Evolutionary conservation across 345 rosid genomes (phyloP), one percentile per base, ranked within the genome.

Genomic region (Cardamine occulta): DNA sequence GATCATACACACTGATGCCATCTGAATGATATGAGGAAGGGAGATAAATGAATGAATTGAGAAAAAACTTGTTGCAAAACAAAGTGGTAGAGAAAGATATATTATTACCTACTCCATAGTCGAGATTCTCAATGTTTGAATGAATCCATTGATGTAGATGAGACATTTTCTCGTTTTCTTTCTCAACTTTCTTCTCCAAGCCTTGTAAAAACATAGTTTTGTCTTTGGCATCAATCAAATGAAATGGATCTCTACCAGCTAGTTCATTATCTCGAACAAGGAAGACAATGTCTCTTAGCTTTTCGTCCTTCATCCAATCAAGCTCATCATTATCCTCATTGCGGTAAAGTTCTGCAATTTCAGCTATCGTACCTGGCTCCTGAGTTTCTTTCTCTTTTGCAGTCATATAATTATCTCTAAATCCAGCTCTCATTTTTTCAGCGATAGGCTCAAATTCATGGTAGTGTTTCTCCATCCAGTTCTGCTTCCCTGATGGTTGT

Each of bases 271-370:
- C 98, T 76, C 91, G 91, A 61, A 93, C 98, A 83, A 35, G 88
- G 72, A 88, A 93, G 78, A 93, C 97, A 73, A 91, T 86, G 42
- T 87, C 89, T 68, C 88, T 80, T 63, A 93, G 92, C 75, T 65
- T 83, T 67, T 93, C 92, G 72, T 91, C 97, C 66, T 86, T 85
- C 96, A 93, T 91, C 98, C 98, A 93, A 55, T 89, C 93, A 31
- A 91, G 82, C 77, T 89, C 97, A 81, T 80, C 77, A 54, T 80
- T 85, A 74, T 84, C 87, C 48, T 75, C 86, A 66, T 44, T 74
- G 44, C 72, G 74, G 73, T 75, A 77, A 83, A 91, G 82, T 67
- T 84, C 79, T 60, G 80, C 51, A 63, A 84, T 78, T 52, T 83
- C 86, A 26, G 73, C 35, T 63, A 59, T 73, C 2, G 71, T 62